Conservation (phyloP, 345 rosid genomes). For the Eutrema yunnanense region DNA sequence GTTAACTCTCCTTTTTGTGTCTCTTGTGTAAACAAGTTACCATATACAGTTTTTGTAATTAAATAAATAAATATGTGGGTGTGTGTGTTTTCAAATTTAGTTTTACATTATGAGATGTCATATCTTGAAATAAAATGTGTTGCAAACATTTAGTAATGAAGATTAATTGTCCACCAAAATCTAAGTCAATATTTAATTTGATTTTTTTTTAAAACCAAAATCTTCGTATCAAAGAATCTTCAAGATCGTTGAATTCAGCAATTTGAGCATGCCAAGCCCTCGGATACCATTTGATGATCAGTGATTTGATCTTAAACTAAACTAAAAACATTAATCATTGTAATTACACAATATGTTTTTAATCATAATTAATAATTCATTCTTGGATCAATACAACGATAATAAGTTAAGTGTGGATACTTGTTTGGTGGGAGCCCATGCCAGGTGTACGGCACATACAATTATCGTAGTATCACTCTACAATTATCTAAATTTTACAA, state of each 20-base stretch:
- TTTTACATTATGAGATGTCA: neutral
- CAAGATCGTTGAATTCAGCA: slow-evolving; percentile 1
- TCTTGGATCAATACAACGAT: slow-evolving; percentile 26
- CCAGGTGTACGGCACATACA: slow-evolving; percentile 14
- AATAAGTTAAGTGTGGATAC: slow-evolving; percentile 18
- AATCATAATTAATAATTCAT: slow-evolving; percentile 29
- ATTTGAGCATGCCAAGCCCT: slow-evolving; percentile 9
- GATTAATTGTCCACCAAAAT: neutral
- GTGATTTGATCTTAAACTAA: neutral
- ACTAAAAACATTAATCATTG: slow-evolving; percentile 15
- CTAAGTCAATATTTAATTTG: neutral
- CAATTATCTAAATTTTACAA: neutral
- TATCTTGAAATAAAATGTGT: neutral
- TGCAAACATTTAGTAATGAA: neutral
- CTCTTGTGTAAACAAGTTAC: neutral
- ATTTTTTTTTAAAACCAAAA: neutral
- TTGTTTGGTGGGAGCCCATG: slow-evolving; percentile 27
- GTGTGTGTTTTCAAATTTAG: neutral
- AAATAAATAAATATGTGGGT: neutral
- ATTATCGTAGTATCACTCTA: slow-evolving; percentile 3
- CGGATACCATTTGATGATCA: slow-evolving; percentile 23
- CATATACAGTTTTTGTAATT: neutral
- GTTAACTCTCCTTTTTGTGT: no score
- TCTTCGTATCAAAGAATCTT: neutral
- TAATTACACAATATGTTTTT: neutral